phyloP scores from a whole-genome alignment of 805 yeast species.

The Candida hungchunana region DNA sequence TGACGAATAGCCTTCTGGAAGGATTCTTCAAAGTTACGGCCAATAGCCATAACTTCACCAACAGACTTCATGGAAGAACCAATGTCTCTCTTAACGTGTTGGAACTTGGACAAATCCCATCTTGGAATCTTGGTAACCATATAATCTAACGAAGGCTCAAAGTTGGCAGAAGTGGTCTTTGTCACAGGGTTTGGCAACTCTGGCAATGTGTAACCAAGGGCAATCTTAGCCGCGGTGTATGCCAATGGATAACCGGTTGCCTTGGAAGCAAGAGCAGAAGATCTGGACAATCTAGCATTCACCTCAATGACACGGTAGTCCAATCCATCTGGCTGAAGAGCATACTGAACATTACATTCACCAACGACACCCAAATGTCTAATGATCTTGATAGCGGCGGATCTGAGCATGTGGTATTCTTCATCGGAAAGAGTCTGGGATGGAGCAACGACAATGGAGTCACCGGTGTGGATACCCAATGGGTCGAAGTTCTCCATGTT shows the following conservation, averaged over 20 bases:
- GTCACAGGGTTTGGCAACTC: conserved; percentile 96
- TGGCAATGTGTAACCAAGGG: conserved; percentile 89
- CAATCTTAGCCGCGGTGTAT: conserved; percentile 97
- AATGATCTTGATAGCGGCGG: conserved; percentile 95
- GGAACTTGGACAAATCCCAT: conserved; percentile 96
- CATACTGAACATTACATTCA: conserved; percentile 97
- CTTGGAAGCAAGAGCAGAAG: conserved; percentile 96
- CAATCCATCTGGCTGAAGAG: conserved; percentile 91
- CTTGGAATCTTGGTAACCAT: conserved; percentile 97
- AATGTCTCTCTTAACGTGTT: conserved; percentile 88
- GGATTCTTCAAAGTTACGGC: conserved; percentile 95
- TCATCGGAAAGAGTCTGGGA: conserved; percentile 96
- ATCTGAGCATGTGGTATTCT: conserved; percentile 95
- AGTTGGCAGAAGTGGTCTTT: conserved; percentile 91
- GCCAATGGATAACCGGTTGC: conserved; percentile 99
- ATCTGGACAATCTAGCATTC: conserved; percentile 93
- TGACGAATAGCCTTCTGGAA: conserved; percentile 97
- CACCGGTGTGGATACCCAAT: conserved; percentile 97
- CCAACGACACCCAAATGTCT: conserved; percentile 99
- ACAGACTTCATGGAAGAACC: conserved; percentile 98
- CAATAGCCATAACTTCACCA: conserved; percentile 99
- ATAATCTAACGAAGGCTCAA: conserved; percentile 95
- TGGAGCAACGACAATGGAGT: conserved; percentile 98
- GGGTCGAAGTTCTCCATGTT: conserved; percentile 99
- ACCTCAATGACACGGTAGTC: conserved; percentile 97